A percentile compares a stretch with the other conserved stretches of the same genome.
Conservation (phyloP, 768 basidiomycete species). For the Boletellus emodensis region DNA sequence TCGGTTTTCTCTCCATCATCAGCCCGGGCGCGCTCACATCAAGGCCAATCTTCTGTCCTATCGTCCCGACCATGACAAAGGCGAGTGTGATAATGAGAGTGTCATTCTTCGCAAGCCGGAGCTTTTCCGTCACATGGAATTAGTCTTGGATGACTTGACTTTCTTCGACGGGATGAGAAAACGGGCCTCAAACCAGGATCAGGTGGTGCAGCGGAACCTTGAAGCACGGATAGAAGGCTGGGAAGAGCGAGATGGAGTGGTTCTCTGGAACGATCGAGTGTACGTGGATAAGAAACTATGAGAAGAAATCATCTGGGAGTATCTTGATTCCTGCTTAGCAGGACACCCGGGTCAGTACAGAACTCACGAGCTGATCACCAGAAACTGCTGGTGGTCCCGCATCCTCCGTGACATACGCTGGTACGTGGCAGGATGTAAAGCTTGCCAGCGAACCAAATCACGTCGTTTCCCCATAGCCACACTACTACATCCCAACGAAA, state of each 20-base stretch:
- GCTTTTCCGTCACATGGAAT: neutral
- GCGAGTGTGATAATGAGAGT: too few relatives aligned
- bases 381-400: neutral
- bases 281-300: constrained; percentile 21
- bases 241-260: neutral
- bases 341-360: constrained; percentile 29
- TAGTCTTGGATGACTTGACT: neutral
- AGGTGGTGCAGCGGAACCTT: neutral
- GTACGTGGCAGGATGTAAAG: neutral
- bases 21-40: too few relatives aligned
- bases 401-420: neutral
- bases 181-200: neutral
- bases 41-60: too few relatives aligned
- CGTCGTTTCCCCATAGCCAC: neutral
- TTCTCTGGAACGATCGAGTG: constrained; percentile 7
- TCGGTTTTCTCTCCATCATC: too few relatives aligned
- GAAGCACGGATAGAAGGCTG: neutral
- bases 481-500: constrained; percentile 9
- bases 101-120: too few relatives aligned
- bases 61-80: too few relatives aligned
- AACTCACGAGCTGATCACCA: constrained; percentile 19
- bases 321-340: constrained; percentile 21
- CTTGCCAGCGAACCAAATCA: neutral
- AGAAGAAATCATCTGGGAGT: constrained; percentile 10
- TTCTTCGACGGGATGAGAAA: neutral